These are phyloP conservation scores for Lasiosphaeria hispida DNA, from an alignment of 495 filamentous ascomycete genomes.

Conservation along the genomic window DNA sequence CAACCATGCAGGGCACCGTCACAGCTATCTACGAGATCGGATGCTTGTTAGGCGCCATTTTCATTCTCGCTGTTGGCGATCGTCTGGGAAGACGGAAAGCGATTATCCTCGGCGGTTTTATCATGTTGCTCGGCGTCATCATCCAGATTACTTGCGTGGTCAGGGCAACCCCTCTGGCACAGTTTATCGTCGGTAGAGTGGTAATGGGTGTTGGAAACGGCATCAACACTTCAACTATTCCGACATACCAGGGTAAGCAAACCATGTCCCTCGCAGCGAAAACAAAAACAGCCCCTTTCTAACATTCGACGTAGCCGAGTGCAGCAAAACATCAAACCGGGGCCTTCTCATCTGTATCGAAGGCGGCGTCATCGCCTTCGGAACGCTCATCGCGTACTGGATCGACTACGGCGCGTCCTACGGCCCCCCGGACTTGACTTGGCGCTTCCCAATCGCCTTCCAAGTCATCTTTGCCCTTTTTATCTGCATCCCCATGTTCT, in stretches of 20 bases:
- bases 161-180: conserved; percentile 45
- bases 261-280: neutral
- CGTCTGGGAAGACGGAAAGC: conserved; percentile 59
- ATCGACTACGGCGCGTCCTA: conserved; percentile 76
- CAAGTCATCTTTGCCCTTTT: conserved; percentile 72
- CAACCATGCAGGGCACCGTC: conserved; percentile 75
- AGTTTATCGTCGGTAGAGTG: conserved; percentile 73
- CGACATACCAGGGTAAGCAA: conserved; percentile 71
- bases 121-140: conserved; percentile 74
- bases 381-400: conserved; percentile 78
- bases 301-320: conserved; percentile 44
- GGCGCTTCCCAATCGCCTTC: conserved; percentile 83
- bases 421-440: conserved; percentile 60
- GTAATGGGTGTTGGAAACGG: conserved; percentile 76
- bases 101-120: conserved; percentile 55
- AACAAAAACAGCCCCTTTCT: neutral
- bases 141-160: conserved; percentile 61
- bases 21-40: conserved; percentile 84
- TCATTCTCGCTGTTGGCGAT: conserved; percentile 67
- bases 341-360: conserved; percentile 84
- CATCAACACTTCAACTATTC: conserved; percentile 75
- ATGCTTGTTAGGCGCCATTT: conserved; percentile 71
- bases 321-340: conserved; percentile 71
- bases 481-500: conserved; percentile 61
- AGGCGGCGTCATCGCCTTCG: conserved; percentile 76